A percentile compares a stretch with the other conserved stretches of the same genome.
phyloP scores from a whole-genome alignment of 805 yeast genomes.

The Pichia manshurica region DNA sequence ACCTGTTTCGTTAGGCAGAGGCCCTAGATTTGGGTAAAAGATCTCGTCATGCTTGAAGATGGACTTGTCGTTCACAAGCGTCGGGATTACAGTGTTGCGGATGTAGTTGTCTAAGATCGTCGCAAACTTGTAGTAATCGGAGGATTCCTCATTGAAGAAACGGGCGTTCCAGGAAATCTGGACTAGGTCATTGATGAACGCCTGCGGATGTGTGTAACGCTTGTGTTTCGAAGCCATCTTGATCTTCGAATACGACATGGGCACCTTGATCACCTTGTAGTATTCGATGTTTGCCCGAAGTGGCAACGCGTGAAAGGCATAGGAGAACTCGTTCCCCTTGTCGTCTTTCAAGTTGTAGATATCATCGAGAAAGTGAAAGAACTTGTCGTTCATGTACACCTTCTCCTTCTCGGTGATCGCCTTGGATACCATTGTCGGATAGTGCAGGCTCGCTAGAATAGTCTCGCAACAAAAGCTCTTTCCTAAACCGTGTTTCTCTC shows the following conservation, averaged over 20 bases:
- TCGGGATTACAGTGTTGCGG: constrained; percentile 42
- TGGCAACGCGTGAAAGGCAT: constrained; percentile 66
- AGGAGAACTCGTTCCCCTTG: constrained; percentile 27
- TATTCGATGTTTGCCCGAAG: constrained; percentile 67
- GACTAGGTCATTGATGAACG: constrained; percentile 69
- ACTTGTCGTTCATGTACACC: constrained; percentile 16
- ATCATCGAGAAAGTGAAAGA: constrained; percentile 18
- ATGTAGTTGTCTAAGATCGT: constrained; percentile 49
- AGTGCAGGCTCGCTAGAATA: too few species aligned
- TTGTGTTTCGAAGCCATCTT: constrained; percentile 50
- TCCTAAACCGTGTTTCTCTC: too few species aligned
- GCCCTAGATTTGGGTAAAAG: constrained; percentile 62
- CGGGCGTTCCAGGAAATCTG: constrained; percentile 91
- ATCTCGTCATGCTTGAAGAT: constrained; percentile 34
- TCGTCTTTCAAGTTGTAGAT: constrained; percentile 24
- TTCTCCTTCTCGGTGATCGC: constrained; percentile 16
- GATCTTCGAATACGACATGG: constrained; percentile 75
- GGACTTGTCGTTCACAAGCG: constrained; percentile 36
- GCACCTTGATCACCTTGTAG: constrained; percentile 69
- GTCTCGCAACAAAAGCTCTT: too few species aligned
- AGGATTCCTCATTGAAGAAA: constrained; percentile 67
- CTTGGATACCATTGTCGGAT: background rate
- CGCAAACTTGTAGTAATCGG: constrained; percentile 66
- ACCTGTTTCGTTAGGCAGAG: constrained; percentile 44
- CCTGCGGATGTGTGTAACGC: constrained; percentile 55